Evolutionary conservation across 257 asterid genomes (phyloP), one percentile per base, ranked within the genome.

Genomic region (Solanum arcanum): DNA sequence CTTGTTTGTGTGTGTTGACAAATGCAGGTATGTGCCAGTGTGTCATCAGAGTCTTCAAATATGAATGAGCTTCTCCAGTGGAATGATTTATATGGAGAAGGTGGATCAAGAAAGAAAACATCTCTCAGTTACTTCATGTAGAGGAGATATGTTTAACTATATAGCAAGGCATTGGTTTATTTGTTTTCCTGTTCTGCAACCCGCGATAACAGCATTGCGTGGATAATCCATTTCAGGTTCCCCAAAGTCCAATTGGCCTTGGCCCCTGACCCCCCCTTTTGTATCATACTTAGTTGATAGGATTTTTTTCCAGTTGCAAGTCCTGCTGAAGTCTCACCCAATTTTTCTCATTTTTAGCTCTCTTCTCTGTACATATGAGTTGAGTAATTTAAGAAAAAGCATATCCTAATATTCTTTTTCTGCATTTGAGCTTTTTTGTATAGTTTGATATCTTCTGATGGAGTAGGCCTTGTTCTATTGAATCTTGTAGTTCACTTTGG

Each of bases 21-120:
- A 88, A 89, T 89, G 80, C 87, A 95, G 98, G 97, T 95, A 46
- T 91, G 92, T 84, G 98, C 97, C 31, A 95, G 97, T 75, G 95
- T 95, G 15, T 92, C 98, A 60, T 88, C 94, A 13, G 98, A 95
- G 64, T 94, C 98, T 1, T 87, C 87, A 46, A 94, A 92, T 91
- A 95, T 95, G 98, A 93, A 87, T n/a, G 94, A 93, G 92, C 95
- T 95, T 47, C 89, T 91, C 27, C 94, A 92, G 88, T 95, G 98
- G 98, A 95, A 95, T 75, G 98, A 94, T 49, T 91, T 93, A 2
- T 95, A 94, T 29, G 98, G 97, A 72, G 98, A 95, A 87, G 98
- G 98, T 6, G 98, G 97, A 66, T 94, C 98, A n/a, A 92, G 97
- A 81, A 93, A 92, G 93, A 95, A 91, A 91, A 86, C 46, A 74